These are phyloP conservation scores for Amaranthus cruentus DNA, from an alignment of 148 eudicot genomes.

Conservation along the genomic window DNA sequence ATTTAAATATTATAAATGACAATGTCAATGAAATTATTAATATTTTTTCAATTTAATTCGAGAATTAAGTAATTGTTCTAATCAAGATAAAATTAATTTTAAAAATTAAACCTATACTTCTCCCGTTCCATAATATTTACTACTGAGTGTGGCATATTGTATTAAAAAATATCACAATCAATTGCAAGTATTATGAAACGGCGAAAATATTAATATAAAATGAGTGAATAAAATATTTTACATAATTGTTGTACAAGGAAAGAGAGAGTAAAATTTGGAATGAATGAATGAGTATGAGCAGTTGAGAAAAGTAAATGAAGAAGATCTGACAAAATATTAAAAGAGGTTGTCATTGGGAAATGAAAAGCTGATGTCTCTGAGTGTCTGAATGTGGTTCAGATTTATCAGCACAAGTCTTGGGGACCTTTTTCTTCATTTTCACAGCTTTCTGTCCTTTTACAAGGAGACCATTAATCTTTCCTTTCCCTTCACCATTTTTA, in stretches of 20 bases:
- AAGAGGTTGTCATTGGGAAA: conserved; percentile 26
- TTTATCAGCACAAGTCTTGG: conserved; percentile 34
- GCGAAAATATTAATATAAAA: neutral
- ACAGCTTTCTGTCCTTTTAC: conserved; percentile 20
- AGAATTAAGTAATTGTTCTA: too few relatives aligned
- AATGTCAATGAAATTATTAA: too few relatives aligned
- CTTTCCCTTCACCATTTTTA: neutral
- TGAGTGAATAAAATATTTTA: neutral
- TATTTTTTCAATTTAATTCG: too few relatives aligned
- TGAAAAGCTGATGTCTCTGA: conserved; percentile 20
- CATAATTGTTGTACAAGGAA: neutral
- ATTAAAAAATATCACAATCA: too few relatives aligned
- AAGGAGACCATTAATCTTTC: conserved; percentile 16
- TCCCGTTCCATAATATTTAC: too few relatives aligned
- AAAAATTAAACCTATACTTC: neutral
- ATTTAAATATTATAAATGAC: too few relatives aligned
- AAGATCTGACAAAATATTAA: conserved; percentile 24
- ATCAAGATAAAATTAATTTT: too few relatives aligned
- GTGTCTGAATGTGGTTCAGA: conserved; percentile 17
- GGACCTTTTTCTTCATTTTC: neutral
- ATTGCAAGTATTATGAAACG: too few relatives aligned
- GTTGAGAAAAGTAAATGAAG: conserved; percentile 26
- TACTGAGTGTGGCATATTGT: too few relatives aligned
- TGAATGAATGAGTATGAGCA: conserved; percentile 9
- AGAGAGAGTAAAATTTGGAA: neutral